Conservation (phyloP, 345 rosid species). For the Fremontodendron californicum region DNA sequence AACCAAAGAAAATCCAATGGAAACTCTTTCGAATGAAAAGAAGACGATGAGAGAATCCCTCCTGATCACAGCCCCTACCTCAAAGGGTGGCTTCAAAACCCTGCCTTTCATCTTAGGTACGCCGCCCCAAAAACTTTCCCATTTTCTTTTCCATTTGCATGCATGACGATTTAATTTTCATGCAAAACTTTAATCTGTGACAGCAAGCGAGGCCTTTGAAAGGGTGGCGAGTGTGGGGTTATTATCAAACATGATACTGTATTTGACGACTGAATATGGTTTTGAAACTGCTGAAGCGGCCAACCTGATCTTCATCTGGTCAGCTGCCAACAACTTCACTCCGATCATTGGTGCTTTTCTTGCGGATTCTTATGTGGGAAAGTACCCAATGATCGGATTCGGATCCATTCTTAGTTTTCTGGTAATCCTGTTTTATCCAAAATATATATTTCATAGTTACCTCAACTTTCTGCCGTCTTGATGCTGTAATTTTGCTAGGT, state of each 20-base stretch:
- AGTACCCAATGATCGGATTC: constrained; percentile 44
- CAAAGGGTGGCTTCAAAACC: constrained; percentile 46
- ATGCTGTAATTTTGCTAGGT: not conserved
- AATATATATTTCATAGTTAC: too few relatives aligned
- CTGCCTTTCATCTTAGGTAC: constrained; percentile 63
- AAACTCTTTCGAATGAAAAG: not conserved
- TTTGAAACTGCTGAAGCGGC: constrained; percentile 43
- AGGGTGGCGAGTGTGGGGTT: constrained; percentile 51
- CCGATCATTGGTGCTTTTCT: constrained; percentile 61
- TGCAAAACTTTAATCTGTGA: not conserved
- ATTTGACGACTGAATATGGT: constrained; percentile 46
- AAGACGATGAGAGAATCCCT: constrained; percentile 31
- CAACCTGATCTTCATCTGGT: constrained; percentile 49
- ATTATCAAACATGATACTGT: constrained; percentile 55
- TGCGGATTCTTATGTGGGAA: constrained; percentile 67
- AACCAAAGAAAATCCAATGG: constrained; percentile 14
- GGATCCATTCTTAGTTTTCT: constrained; percentile 45
- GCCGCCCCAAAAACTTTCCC: not conserved
- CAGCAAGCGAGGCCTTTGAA: constrained; percentile 69
- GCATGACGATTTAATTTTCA: too few relatives aligned
- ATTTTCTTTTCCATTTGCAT: too few relatives aligned
- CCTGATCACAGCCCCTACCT: constrained; percentile 7
- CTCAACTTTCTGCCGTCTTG: not conserved
- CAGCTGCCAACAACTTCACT: constrained; percentile 46
- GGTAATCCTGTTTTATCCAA: constrained; percentile 28